phyloP scores from a whole-genome alignment of 169 alveolate genomes.

The Plasmodium gallinaceum region DNA sequence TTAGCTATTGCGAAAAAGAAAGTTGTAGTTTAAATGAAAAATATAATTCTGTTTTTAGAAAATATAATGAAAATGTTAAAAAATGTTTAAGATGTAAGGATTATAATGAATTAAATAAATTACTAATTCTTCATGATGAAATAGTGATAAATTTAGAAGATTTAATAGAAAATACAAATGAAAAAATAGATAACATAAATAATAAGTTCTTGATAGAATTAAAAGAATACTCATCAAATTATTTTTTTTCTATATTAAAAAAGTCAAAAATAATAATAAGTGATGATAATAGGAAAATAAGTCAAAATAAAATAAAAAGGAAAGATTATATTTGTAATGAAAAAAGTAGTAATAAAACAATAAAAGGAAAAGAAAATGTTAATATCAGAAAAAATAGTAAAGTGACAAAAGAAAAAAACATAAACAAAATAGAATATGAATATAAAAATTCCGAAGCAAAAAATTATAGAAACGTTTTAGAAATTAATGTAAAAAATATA shows the following conservation, averaged over 20 bases:
- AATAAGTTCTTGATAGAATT: slow-evolving; percentile 3
- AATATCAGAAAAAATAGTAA: neutral
- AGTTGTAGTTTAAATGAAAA: neutral
- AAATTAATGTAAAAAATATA: neutral
- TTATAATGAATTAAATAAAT: slow-evolving; percentile 6
- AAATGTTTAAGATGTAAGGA: slow-evolving; percentile 48
- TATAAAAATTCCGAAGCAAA: neutral
- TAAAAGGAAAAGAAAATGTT: slow-evolving; percentile 2
- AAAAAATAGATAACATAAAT: slow-evolving; percentile 1
- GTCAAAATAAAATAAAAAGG: neutral
- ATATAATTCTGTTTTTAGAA: neutral
- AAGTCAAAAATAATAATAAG: slow-evolving; percentile 30
- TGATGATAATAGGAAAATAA: neutral
- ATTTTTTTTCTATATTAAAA: slow-evolving; percentile 26
- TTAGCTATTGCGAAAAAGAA: slow-evolving; percentile 1
- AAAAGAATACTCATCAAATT: neutral
- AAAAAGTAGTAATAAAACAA: neutral
- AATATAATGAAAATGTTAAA: slow-evolving; percentile 29
- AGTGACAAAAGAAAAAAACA: neutral
- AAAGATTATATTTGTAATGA: neutral
- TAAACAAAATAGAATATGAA: neutral
- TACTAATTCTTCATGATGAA: neutral
- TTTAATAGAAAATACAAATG: neutral
- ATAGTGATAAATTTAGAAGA: neutral
- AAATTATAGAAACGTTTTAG: neutral